Evolutionary conservation across 192 early-diverging fungal genomes (phyloP), one percentile per base, ranked within the genome.

Genomic region (Entomortierella beljakovae): DNA sequence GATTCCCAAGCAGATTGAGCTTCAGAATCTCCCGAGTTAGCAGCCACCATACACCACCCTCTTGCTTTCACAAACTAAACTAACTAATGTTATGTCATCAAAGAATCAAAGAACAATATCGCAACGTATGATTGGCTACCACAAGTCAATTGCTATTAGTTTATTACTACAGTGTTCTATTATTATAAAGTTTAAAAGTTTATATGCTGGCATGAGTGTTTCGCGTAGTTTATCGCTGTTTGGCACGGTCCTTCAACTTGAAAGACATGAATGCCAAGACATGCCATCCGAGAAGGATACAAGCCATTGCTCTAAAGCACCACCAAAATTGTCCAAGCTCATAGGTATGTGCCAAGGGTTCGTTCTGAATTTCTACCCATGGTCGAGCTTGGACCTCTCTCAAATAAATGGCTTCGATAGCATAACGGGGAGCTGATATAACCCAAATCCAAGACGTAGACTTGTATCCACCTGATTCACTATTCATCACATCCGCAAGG

Each of bases 371-470:
- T 56, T 83, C 82, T 20, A 62, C 28, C 76, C 70, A 86, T 3
- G 61, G 55, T 48, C 80, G 35, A 6, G 84, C 80, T 16, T 70
- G 46, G 11, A 89, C 57, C 60, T 91, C 90, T 40, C 80, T 73
- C 43, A 91, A 52, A 53, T 85, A 91, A 16, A 84, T 75, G 18
- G 90, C 84, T 51, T 91, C 90, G 61, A 91, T 86, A 3, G 84
- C 84, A 80, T 86, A 91, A 26, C 90, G 76, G 18, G 88, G 90
- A 3, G 90, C 88, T 22, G 87, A 89, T 9, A 87, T 66, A 10
- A 62, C 38, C 90, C 90, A 91, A 10, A 91, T 54, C 85, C 86
- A 91, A 13, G 61, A 40, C 33, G 88, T 40, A 1, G 68, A 49
- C 26, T 37, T 69, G 50, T 80, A 85, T 7, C 64, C 61, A 11